Evolutionary conservation across 163 green algal genomes (phyloP), one percentile per base, ranked within the genome.

Genomic region (Chlamydomonas reinhardtii): DNA sequence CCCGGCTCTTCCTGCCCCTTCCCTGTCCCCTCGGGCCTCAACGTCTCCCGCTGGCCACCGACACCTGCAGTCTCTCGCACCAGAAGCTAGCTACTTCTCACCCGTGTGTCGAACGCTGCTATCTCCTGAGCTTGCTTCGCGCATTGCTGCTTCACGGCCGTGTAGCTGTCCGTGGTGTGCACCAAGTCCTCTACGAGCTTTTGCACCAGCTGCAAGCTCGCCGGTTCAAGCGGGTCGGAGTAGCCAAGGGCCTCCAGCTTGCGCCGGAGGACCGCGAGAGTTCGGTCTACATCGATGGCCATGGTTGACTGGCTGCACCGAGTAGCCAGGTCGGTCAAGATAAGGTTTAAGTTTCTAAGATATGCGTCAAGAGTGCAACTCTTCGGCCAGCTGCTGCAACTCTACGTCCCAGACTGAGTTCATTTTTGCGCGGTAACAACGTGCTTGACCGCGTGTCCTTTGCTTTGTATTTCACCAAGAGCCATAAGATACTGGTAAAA

Each of bases 111-210:
- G 31, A 91, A 91, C 0, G 84, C 73, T 0, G 88, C 74, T 8
- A 94, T 80, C 82, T 96, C 92, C 82, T 96, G 93, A 0, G 78
- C 81, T 59, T 93, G 89, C 54, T 88, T 83, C 17, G 71, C 85
- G 27, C 86, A 81, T 79, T 94, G 87, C 31, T 91, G 78, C 83
- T 96, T 96, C 17, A 94, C 39, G 6, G 39, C 84, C 1, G 92
- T 85, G 59, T 94, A 95, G 76, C 88, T 94, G 56, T 97, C 93
- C 29, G 91, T 97, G 2, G 93, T 92, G 39, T 94, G 88, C 31
- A 96, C 85, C 48, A 97, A 61, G 74, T 97, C 94, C 34, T 93
- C 83, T 4, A 96, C 90, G 27, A 97, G 88, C 69, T 93, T 84
- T 15, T 91, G 75, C 59, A 94, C 92, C 20, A 95, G 79, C 16